Base-by-base conservation (phyloP, 805 yeast genomes). In the Sungouiella thailandica region DNA sequence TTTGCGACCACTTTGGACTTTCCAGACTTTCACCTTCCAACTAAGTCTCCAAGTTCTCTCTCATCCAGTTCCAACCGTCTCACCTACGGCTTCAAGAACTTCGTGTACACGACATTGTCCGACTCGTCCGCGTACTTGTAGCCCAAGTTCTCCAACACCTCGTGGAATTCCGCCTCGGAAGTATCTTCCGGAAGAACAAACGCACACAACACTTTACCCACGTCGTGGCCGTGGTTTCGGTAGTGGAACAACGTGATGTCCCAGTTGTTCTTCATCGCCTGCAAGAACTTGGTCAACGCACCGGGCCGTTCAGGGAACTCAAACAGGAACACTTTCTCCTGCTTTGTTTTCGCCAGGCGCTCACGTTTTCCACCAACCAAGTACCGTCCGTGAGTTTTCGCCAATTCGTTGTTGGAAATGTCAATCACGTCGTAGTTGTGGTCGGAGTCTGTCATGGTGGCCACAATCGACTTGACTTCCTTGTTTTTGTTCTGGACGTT, bases 261-360 rank as follows among this genome's bases (percentile, higher is more conserved):
- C 97, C 97, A 93, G 32, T 79, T 78, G 17, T 72, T 70, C 50
- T 81, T 76, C 54, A 93, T 61, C 12, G 80, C 71, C 17, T 72
- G 73, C 51, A 93, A 70, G 64, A 93, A 93, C 38, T 75, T 82
- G 18, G 82, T 76, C 51, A 93, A 70, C 1, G 98, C 97, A 30
- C 96, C 95, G 2, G 98, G 97, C 52, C 93, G 80, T 55, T 93
- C 99, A 10, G 99, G 99, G 69, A 93, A 94, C 60, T 88, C 96
- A 51, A 93, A 93, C 31, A 83, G 73, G 47, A 79, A 76, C 23
- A 93, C 61, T 49, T 81, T 78, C 60, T 93, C 99, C 44, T 85
- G 72, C 18, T 76, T 70, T 13, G 84, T 77, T 36, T 60, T 55
- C 25, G 34, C 37, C 22, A 43, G 31, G 15, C 69, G 60, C n/a